These are phyloP conservation scores for Bifiguratus adelaidae DNA, from an alignment of 192 early-diverging fungal genomes.

Conservation along the genomic window DNA sequence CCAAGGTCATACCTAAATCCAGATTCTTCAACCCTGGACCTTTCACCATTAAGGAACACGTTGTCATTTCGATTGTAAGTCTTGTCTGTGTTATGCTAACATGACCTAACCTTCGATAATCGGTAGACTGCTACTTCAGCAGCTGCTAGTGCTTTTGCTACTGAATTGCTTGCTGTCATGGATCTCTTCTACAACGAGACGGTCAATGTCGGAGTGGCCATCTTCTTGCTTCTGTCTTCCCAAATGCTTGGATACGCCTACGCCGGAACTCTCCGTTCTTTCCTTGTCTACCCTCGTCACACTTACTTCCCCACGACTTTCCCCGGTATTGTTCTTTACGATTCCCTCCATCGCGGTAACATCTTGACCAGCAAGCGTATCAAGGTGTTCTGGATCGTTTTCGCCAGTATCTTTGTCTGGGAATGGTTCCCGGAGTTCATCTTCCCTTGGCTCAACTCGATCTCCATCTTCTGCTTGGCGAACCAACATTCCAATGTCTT, in stretches of 20 bases:
- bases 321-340: background rate
- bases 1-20: background rate
- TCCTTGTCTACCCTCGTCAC: background rate
- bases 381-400: constrained; percentile 1
- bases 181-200: constrained; percentile 1
- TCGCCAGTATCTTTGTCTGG: background rate
- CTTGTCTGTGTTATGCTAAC: no score
- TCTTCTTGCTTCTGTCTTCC: background rate
- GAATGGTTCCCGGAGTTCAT: constrained; percentile 2
- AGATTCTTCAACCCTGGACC: constrained; percentile 1
- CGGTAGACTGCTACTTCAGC: no score
- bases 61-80: background rate
- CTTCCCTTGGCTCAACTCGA: constrained; percentile 1
- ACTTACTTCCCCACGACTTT: background rate
- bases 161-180: background rate
- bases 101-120: no score
- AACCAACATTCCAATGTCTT: constrained; percentile 15
- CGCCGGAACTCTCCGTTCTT: background rate
- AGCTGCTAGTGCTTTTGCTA: constrained; percentile 1
- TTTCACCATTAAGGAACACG: constrained; percentile 1
- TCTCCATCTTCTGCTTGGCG: constrained; percentile 26
- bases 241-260: background rate
- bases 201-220: background rate
- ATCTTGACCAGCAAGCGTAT: background rate
- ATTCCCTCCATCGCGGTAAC: background rate